Evolutionary conservation across 495 filamentous ascomycete species (phyloP).

Genomic region (Letharia columbiana): DNA sequence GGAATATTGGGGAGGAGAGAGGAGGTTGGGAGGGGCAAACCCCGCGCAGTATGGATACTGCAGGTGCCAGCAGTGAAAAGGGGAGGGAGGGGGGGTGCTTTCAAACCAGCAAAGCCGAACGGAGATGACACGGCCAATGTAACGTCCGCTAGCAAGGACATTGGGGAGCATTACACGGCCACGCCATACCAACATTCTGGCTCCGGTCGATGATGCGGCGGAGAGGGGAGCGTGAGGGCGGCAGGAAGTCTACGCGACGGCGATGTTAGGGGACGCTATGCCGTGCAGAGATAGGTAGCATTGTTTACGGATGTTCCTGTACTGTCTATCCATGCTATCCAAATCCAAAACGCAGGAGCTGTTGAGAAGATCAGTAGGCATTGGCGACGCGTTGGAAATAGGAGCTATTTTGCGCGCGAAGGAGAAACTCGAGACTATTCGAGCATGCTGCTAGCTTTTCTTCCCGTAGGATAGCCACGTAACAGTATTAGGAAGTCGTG

Average conservation of each 20-base stretch:
- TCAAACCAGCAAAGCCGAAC: background rate
- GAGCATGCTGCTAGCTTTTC: too few species aligned
- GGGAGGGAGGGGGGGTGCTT: background rate
- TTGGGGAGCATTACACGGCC: background rate
- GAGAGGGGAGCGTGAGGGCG: background rate
- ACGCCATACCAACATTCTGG: background rate
- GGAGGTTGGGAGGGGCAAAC: background rate
- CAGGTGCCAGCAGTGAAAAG: background rate
- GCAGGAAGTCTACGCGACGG: background rate
- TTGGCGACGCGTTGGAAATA: too few species aligned
- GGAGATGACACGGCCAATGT: background rate
- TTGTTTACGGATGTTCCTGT: background rate
- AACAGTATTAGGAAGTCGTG: too few species aligned
- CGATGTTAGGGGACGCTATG: background rate
- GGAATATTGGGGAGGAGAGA: background rate
- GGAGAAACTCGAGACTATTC: too few species aligned
- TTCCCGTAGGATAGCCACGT: too few species aligned
- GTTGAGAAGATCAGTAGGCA: too few species aligned
- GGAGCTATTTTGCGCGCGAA: too few species aligned
- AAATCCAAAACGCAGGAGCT: background rate
- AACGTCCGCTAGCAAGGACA: background rate
- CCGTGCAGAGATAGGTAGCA: background rate
- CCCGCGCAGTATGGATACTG: background rate
- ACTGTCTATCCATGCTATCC: background rate
- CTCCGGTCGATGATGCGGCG: background rate